Percentiles rank a stretch among this genome's conserved stretches.
Evolutionary conservation across 2,329 filamentous ascomycete species (phyloP).

Genomic region (Sarocladium strictum): DNA sequence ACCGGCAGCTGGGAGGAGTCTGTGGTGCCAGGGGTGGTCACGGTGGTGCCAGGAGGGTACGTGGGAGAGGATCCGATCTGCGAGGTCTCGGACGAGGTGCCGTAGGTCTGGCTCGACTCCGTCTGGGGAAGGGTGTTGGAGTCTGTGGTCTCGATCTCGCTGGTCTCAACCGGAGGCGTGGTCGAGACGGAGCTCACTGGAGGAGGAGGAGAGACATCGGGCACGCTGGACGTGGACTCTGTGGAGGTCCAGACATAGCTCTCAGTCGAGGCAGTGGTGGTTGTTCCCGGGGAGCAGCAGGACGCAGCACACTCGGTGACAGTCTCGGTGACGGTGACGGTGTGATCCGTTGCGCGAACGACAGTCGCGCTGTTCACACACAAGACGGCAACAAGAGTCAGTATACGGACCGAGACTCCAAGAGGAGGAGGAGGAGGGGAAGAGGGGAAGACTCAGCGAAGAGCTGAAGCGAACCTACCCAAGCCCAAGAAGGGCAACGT

Average conservation of each 20-base stretch:
- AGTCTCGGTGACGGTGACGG: slow-evolving; percentile 25
- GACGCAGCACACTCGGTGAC: slow-evolving; percentile 23
- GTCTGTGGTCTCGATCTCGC: neutral
- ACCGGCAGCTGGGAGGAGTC: neutral
- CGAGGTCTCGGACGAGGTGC: neutral
- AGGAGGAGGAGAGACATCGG: neutral
- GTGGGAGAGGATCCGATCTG: neutral
- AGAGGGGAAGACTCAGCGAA: neutral
- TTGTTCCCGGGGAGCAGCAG: slow-evolving; percentile 14
- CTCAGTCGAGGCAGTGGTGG: slow-evolving; percentile 9
- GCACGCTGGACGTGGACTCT: neutral
- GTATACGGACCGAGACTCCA: neutral
- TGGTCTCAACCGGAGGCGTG: neutral
- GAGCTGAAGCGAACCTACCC: slow-evolving; percentile 17
- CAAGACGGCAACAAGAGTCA: slow-evolving; percentile 13
- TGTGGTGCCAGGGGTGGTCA: neutral
- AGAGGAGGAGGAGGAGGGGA: neutral
- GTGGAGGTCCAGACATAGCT: slow-evolving; percentile 7
- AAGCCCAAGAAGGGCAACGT: slow-evolving; percentile 22
- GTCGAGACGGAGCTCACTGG: slow-evolving; percentile 1
- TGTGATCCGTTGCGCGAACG: slow-evolving; percentile 19
- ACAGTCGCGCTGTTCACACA: slow-evolving; percentile 21
- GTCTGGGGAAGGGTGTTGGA: neutral
- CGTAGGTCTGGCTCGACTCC: neutral
- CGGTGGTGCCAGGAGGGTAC: slow-evolving; percentile 2